phyloP scores from a whole-genome alignment of 2,329 filamentous ascomycete species.

The Elsinoe necatrix region DNA sequence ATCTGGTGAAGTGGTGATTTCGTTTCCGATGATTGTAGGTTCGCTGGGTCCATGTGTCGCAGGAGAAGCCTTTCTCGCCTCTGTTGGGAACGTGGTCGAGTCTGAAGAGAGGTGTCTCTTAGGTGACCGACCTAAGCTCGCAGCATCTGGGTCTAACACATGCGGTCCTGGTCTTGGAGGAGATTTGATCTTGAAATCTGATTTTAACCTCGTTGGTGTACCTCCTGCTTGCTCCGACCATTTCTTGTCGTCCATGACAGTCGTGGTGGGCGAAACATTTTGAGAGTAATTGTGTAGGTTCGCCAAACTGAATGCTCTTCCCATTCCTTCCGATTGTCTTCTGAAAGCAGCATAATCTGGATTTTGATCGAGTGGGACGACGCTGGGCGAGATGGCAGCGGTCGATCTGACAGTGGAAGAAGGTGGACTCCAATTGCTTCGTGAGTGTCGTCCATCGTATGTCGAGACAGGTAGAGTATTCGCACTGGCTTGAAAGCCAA shows the following conservation, averaged over 20 bases:
- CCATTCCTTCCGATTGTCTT: constrained; percentile 55
- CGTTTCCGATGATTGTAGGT: neutral
- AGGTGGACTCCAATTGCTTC: constrained; percentile 66
- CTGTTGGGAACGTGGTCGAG: constrained; percentile 34
- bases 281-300: constrained; percentile 35
- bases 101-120: constrained; percentile 43
- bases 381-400: constrained; percentile 57
- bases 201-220: constrained; percentile 26
- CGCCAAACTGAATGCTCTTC: constrained; percentile 41
- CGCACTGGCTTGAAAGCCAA: constrained; percentile 60
- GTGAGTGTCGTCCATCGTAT: constrained; percentile 43
- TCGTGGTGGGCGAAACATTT: constrained; percentile 24
- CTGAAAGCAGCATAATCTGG: constrained; percentile 75
- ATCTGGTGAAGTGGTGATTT: constrained; percentile 20
- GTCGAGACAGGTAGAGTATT: constrained; percentile 49
- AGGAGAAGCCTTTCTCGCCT: constrained; percentile 40
- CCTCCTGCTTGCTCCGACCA: constrained; percentile 17
- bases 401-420: constrained; percentile 65
- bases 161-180: constrained; percentile 21
- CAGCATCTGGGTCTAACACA: constrained; percentile 23
- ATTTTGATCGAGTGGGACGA: constrained; percentile 64
- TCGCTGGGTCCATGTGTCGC: constrained; percentile 34
- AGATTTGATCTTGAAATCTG: constrained; percentile 35
- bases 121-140: constrained; percentile 34
- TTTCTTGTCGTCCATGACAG: neutral